These are phyloP conservation scores for Pyronema omphalodes DNA, from an alignment of 495 filamentous ascomycete genomes.

Conservation along the genomic window DNA sequence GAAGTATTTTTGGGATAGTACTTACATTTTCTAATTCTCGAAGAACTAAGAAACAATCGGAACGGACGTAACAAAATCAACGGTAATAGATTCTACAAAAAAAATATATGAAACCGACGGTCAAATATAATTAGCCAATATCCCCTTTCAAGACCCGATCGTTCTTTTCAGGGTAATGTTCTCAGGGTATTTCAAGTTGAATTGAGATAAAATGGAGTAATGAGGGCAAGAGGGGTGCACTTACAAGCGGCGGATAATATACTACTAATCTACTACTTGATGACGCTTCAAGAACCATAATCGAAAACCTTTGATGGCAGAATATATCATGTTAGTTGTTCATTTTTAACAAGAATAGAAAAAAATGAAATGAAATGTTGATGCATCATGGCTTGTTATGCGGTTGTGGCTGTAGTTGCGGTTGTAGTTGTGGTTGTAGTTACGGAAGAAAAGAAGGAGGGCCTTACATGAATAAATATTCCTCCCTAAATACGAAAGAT, in stretches of 20 bases:
- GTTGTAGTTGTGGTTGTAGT: neutral
- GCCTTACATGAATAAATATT: conserved; percentile 63
- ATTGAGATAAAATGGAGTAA: too few relatives aligned
- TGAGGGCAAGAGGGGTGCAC: conserved; percentile 17
- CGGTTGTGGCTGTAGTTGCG: neutral
- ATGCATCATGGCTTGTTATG: too few relatives aligned
- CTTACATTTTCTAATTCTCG: conserved; percentile 38
- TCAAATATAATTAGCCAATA: neutral
- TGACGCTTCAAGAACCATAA: conserved; percentile 33
- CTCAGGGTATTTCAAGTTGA: too few relatives aligned
- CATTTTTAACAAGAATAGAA: too few relatives aligned
- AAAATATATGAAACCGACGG: too few relatives aligned
- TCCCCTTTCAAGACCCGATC: too few relatives aligned
- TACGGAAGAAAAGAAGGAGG: neutral
- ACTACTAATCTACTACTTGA: conserved; percentile 64
- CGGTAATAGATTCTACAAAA: conserved; percentile 57
- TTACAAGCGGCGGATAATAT: conserved; percentile 49
- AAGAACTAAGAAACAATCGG: conserved; percentile 53
- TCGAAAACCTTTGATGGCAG: conserved; percentile 70
- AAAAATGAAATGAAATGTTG: too few relatives aligned
- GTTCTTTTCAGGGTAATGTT: too few relatives aligned
- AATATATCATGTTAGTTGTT: neutral
- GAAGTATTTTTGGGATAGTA: too few relatives aligned
- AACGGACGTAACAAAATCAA: conserved; percentile 68
- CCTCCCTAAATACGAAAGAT: conserved; percentile 45